Conservation (phyloP, 2,329 filamentous ascomycete species). For the Beauveria australis region DNA sequence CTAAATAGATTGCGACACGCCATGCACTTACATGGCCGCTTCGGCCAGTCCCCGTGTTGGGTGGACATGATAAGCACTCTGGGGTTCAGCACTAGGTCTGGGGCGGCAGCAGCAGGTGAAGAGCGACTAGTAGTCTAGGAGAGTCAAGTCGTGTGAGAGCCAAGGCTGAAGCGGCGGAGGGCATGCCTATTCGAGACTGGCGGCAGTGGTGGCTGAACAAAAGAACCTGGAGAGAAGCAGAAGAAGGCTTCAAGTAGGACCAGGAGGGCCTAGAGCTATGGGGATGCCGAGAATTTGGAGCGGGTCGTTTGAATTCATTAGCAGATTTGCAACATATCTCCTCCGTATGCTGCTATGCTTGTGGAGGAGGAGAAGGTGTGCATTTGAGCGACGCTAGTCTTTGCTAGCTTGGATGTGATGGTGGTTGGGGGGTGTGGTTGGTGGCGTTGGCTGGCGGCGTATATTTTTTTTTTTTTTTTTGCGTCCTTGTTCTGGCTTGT, state of each 20-base stretch:
- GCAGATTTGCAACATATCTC: neutral
- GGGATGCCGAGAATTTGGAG: conserved; percentile 2
- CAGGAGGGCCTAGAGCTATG: neutral
- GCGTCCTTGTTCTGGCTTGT: neutral
- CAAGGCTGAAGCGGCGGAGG: conserved; percentile 17
- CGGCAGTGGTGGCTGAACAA: conserved; percentile 13
- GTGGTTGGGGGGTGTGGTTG: neutral
- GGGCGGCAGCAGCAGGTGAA: neutral
- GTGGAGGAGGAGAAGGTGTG: conserved; percentile 4
- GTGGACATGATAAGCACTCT: conserved; percentile 1
- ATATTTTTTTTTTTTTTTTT: neutral
- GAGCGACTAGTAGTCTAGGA: neutral
- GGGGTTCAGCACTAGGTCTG: neutral
- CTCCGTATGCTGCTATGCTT: neutral
- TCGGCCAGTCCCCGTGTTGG: neutral
- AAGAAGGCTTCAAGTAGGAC: neutral
- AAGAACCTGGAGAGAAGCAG: conserved; percentile 11
- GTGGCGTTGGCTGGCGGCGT: neutral
- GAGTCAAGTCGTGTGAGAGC: conserved; percentile 6
- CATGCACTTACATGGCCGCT: neutral
- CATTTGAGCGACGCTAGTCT: neutral
- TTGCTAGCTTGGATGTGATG: neutral
- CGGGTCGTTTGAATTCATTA: neutral
- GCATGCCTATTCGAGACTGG: conserved; percentile 16
- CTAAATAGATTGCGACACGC: conserved; percentile 1